Evolutionary conservation across 2,329 filamentous ascomycete species (phyloP).

Genomic region (Calcarisporium arbuscula): DNA sequence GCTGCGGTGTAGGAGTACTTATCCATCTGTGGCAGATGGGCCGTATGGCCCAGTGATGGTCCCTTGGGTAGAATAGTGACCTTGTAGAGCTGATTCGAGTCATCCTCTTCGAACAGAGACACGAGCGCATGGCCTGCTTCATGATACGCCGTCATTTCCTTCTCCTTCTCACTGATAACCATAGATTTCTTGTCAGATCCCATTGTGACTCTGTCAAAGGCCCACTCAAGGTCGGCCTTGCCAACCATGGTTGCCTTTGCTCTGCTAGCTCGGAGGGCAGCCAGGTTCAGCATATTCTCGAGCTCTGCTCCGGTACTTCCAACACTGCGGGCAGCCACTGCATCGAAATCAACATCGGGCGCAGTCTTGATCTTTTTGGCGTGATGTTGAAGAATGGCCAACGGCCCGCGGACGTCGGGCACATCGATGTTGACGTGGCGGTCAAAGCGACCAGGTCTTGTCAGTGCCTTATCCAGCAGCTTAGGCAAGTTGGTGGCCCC

Average conservation of each 20-base stretch:
- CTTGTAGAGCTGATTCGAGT: slow-evolving; percentile 80
- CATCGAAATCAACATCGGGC: slow-evolving; percentile 73
- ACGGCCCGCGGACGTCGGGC: slow-evolving; percentile 86
- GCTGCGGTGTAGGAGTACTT: slow-evolving; percentile 83
- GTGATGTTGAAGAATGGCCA: slow-evolving; percentile 90
- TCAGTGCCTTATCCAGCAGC: slow-evolving; percentile 88
- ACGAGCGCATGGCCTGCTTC: slow-evolving; percentile 94
- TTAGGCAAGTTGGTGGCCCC: slow-evolving; percentile 96
- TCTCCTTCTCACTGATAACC: slow-evolving; percentile 88
- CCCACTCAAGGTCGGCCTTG: slow-evolving; percentile 86
- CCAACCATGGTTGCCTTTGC: slow-evolving; percentile 69
- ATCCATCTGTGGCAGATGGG: slow-evolving; percentile 84
- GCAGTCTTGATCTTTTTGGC: slow-evolving; percentile 82
- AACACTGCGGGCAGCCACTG: slow-evolving; percentile 79
- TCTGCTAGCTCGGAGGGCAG: slow-evolving; percentile 89
- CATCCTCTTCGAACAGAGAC: slow-evolving; percentile 68
- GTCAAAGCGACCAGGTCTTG: slow-evolving; percentile 90
- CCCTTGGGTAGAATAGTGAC: slow-evolving; percentile 94
- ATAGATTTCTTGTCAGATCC: slow-evolving; percentile 86
- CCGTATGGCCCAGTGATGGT: slow-evolving; percentile 77
- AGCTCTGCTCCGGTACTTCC: slow-evolving; percentile 94
- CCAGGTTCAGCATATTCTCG: slow-evolving; percentile 95
- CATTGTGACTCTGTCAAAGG: slow-evolving; percentile 97
- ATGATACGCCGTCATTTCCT: slow-evolving; percentile 90
- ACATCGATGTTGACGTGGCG: slow-evolving; percentile 83